phyloP scores from a whole-genome alignment of 495 filamentous ascomycete genomes.

The Geopyxis carbonaria region DNA sequence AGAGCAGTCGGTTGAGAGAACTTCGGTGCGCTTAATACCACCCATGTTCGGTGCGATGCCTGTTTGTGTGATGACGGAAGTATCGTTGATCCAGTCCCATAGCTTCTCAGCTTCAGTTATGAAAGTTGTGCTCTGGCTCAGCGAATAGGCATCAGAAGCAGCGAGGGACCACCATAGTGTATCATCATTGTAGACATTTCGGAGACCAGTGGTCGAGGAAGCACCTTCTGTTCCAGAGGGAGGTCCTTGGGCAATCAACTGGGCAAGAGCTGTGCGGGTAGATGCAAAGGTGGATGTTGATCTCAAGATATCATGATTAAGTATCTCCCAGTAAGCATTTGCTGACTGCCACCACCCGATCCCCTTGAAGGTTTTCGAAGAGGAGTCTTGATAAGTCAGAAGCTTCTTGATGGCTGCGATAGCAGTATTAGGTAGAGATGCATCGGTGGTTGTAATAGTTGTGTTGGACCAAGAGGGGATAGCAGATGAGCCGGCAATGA shows the following conservation, averaged over 20 bases:
- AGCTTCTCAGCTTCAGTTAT: neutral
- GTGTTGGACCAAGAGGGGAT: slow-evolving; percentile 1
- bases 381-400: neutral
- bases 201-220: neutral
- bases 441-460: neutral
- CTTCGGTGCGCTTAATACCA: neutral
- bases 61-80: slow-evolving; percentile 2
- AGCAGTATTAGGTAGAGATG: neutral
- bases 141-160: neutral
- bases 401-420: neutral
- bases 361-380: neutral
- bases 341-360: slow-evolving; percentile 2
- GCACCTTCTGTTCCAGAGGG: neutral
- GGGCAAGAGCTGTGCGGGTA: neutral
- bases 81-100: slow-evolving; percentile 3
- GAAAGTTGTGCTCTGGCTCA: neutral
- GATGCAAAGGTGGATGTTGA: neutral
- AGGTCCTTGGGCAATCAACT: neutral
- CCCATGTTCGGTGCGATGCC: slow-evolving; percentile 8
- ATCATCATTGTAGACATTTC: slow-evolving; percentile 6
- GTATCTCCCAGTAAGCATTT: slow-evolving; percentile 1
- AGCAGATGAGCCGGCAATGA: no score
- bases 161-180: slow-evolving; percentile 3
- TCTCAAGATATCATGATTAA: neutral
- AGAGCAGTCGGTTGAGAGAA: neutral